phyloP scores from a whole-genome alignment of 495 filamentous ascomycete species.

The Rhypophila decipiens region DNA sequence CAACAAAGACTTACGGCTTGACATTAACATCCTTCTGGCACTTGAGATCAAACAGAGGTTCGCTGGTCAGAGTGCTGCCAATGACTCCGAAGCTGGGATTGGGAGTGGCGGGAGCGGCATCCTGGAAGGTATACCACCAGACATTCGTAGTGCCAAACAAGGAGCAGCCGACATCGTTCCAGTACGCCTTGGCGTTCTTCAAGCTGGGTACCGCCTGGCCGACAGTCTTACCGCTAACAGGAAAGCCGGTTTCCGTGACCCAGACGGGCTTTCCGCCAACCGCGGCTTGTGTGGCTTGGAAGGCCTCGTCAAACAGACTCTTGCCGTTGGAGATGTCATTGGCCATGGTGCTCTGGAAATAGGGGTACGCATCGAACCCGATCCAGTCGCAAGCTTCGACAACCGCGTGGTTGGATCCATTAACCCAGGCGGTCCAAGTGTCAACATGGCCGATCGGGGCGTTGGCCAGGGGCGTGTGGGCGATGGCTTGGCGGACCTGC shows the following conservation, averaged over 20 bases:
- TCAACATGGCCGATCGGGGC: conserved; percentile 78
- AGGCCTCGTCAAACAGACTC: conserved; percentile 56
- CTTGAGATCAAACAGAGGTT: conserved; percentile 57
- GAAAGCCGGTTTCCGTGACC: conserved; percentile 90
- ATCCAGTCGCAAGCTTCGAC: conserved; percentile 67
- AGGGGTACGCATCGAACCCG: conserved; percentile 70
- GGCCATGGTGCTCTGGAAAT: conserved; percentile 59
- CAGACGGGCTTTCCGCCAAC: conserved; percentile 67
- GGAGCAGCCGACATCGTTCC: conserved; percentile 69
- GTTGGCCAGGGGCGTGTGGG: conserved; percentile 48
- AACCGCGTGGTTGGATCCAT: conserved; percentile 63
- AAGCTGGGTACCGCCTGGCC: conserved; percentile 56
- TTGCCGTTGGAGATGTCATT: conserved; percentile 60
- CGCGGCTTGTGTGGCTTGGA: conserved; percentile 49
- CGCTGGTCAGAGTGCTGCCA: conserved; percentile 39
- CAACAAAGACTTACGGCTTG: not conserved
- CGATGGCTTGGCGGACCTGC: conserved; percentile 52
- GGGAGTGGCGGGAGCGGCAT: conserved; percentile 48
- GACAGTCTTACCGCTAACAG: conserved; percentile 57
- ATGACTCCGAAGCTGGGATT: conserved; percentile 65
- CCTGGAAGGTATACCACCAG: conserved; percentile 74
- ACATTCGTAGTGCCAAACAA: conserved; percentile 62
- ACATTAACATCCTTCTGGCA: conserved; percentile 32
- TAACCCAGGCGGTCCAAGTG: conserved; percentile 84
- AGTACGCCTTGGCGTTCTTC: conserved; percentile 72